Conservation (phyloP, 805 yeast species). For the Wickerhamomyces tratensis region DNA sequence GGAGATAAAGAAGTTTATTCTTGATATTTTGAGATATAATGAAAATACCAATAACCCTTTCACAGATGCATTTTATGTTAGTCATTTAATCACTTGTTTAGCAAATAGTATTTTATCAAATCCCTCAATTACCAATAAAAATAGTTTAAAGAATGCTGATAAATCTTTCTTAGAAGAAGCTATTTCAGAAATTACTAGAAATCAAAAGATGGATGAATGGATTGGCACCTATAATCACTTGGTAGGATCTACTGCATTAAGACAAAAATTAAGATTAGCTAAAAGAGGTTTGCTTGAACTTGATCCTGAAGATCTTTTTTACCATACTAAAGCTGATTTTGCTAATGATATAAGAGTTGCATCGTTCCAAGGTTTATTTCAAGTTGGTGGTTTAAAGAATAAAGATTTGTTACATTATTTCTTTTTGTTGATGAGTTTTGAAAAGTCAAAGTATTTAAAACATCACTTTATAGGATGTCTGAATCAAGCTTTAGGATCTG, state of each 20-base stretch:
- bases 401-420: slow-evolving; percentile 49
- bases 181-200: slow-evolving; percentile 60
- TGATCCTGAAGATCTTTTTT: slow-evolving; percentile 43
- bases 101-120: slow-evolving; percentile 28
- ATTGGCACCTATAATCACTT: slow-evolving; percentile 59
- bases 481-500: slow-evolving; percentile 44
- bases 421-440: slow-evolving; percentile 46
- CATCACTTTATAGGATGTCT: slow-evolving; percentile 38
- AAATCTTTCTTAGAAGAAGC: slow-evolving; percentile 35
- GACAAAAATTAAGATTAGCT: slow-evolving; percentile 51
- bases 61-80: slow-evolving; percentile 61
- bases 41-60: slow-evolving; percentile 76
- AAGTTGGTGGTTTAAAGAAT: slow-evolving; percentile 72
- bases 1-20: slow-evolving; percentile 49
- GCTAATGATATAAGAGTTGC: slow-evolving; percentile 46
- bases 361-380: slow-evolving; percentile 62
- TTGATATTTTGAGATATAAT: slow-evolving; percentile 70
- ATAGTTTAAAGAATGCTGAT: slow-evolving; percentile 16
- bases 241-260: slow-evolving; percentile 46
- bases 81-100: slow-evolving; percentile 46
- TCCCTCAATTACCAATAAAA: slow-evolving; percentile 1
- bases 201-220: slow-evolving; percentile 78
- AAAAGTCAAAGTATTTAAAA: slow-evolving; percentile 42
- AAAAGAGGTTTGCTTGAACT: slow-evolving; percentile 42
- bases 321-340: slow-evolving; percentile 37